A percentile compares a stretch with the other conserved stretches of the same genome.
Evolutionary conservation across 1,284 basidiomycete genomes (phyloP).

Genomic region (Leccinum holopus): DNA sequence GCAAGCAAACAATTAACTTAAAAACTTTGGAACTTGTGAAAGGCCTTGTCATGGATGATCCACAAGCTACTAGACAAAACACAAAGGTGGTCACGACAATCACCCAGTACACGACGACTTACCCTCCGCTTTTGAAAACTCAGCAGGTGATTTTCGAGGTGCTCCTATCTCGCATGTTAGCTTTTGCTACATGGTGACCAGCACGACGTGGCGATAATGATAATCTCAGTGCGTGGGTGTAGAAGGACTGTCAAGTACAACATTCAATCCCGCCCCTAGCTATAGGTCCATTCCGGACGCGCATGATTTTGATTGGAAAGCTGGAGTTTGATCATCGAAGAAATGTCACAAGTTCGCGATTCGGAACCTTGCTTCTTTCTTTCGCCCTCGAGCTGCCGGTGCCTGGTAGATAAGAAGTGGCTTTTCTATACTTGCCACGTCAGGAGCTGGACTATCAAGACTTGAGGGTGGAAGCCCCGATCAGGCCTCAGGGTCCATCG

Average conservation of each 20-base stretch:
- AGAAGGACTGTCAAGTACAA: constrained; percentile 5
- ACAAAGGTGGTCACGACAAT: neutral
- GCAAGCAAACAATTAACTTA: neutral
- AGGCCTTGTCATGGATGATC: too few relatives aligned
- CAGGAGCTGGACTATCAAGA: constrained; percentile 3
- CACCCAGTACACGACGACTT: neutral
- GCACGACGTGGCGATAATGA: constrained; percentile 4
- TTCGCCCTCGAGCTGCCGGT: neutral
- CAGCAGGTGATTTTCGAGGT: constrained; percentile 2
- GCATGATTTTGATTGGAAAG: constrained; percentile 2
- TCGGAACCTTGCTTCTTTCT: neutral
- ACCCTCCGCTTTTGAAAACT: neutral
- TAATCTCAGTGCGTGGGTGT: constrained; percentile 9
- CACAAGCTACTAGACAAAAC: too few relatives aligned
- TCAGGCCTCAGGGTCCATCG: neutral
- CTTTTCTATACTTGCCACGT: neutral
- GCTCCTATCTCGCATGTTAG: neutral
- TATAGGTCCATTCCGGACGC: neutral
- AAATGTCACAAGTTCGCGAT: neutral
- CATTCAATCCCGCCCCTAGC: neutral
- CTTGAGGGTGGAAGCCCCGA: neutral
- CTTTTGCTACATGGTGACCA: constrained; percentile 3
- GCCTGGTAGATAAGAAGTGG: neutral
- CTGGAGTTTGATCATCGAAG: neutral
- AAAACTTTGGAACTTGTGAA: neutral